A percentile compares a stretch with the other conserved stretches of the same genome.
phyloP scores from a whole-genome alignment of 208 protist species.

The Trypanosoma avium region DNA sequence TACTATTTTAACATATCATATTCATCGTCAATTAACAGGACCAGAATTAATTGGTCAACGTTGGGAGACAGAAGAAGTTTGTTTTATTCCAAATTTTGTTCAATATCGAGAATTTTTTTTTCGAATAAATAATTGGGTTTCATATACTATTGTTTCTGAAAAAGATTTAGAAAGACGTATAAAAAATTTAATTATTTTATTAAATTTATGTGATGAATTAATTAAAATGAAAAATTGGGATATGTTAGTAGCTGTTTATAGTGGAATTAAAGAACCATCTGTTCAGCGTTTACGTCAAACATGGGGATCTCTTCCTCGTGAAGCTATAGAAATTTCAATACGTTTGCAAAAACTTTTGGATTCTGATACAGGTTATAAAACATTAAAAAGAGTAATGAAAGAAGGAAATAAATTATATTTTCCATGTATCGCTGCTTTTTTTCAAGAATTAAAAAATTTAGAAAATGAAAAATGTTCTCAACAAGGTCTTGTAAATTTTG shows the following conservation, averaged over 20 bases:
- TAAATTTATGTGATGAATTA: constrained; percentile 30
- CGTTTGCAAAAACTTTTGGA: constrained; percentile 15
- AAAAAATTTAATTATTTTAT: constrained; percentile 16
- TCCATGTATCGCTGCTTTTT: constrained; percentile 17
- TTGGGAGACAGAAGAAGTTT: constrained; percentile 15
- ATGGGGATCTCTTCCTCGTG: constrained; percentile 9
- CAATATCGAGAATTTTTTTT: constrained; percentile 32
- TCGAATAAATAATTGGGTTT: constrained; percentile 29
- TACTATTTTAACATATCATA: constrained; percentile 30
- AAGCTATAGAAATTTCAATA: neutral
- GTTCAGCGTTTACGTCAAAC: constrained; percentile 14
- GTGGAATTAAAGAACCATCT: constrained; percentile 20
- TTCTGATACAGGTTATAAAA: constrained; percentile 15
- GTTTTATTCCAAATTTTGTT: constrained; percentile 23
- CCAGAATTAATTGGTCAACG: constrained; percentile 19
- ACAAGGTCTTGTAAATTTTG: constrained; percentile 24
- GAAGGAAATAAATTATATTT: constrained; percentile 8
- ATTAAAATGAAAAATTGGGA: constrained; percentile 33
- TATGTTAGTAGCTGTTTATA: constrained; percentile 34
- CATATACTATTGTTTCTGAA: constrained; percentile 29
- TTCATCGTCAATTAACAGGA: constrained; percentile 19
- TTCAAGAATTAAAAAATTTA: constrained; percentile 16
- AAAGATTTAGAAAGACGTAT: constrained; percentile 16
- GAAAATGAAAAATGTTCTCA: constrained; percentile 6
- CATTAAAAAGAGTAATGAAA: constrained; percentile 12